Percentiles rank a stretch among this genome's conserved stretches.
Evolutionary conservation across 2,329 filamentous ascomycete species (phyloP).

Genomic region (Dactylellina haptotyla): DNA sequence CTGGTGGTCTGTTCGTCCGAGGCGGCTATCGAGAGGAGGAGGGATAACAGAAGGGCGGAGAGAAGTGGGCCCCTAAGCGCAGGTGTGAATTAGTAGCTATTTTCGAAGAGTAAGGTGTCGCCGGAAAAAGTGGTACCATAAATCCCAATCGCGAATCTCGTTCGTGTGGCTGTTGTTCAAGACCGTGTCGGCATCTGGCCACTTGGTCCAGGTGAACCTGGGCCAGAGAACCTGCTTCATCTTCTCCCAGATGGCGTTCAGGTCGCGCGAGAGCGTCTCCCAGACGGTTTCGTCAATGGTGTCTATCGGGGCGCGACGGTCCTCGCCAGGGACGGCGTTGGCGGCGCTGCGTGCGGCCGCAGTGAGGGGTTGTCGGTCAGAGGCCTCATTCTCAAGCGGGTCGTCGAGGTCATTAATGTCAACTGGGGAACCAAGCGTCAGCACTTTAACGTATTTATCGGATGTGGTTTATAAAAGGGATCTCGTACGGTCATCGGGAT

Average conservation of each 20-base stretch:
- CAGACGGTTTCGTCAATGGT: constrained; percentile 98
- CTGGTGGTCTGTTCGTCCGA: constrained; percentile 81
- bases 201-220: constrained; percentile 83
- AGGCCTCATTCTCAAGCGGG: constrained; percentile 76
- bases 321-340: constrained; percentile 74
- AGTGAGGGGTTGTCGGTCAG: constrained; percentile 72
- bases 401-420: constrained; percentile 94
- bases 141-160: constrained; percentile 81
- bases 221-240: constrained; percentile 97
- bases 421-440: constrained; percentile 65
- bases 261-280: constrained; percentile 92
- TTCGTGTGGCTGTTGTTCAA: constrained; percentile 65
- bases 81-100: constrained; percentile 22
- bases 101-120: constrained; percentile 42
- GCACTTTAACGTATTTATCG: too few species aligned
- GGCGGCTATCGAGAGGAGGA: constrained; percentile 86
- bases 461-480: too few species aligned
- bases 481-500: constrained; percentile 79
- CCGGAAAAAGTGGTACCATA: constrained; percentile 69
- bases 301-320: constrained; percentile 86
- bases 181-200: constrained; percentile 75
- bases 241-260: constrained; percentile 95
- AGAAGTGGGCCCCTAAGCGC: constrained; percentile 80
- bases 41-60: constrained; percentile 87
- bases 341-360: constrained; percentile 71